A percentile compares a stretch with the other conserved stretches of the same genome.
phyloP scores from a whole-genome alignment of 768 basidiomycete species.

The Termitomyces eurrhizus region DNA sequence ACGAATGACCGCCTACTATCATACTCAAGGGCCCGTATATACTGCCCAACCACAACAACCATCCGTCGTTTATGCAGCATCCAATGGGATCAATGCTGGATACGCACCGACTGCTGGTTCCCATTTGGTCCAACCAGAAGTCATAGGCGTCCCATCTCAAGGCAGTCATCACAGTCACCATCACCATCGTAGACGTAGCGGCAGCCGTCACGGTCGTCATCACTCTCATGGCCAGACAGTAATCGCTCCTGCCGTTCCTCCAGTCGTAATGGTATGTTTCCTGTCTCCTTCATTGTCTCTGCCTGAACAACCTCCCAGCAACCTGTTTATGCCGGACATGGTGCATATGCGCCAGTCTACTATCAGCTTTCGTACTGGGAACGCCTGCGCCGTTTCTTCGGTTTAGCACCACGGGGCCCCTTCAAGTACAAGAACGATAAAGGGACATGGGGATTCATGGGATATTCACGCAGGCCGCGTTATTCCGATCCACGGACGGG shows the following conservation, averaged over 20 bases:
- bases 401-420: slow-evolving; percentile 36
- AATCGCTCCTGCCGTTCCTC: slow-evolving; percentile 16
- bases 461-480: slow-evolving; percentile 43
- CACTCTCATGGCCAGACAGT: slow-evolving; percentile 14
- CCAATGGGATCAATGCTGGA: slow-evolving; percentile 17
- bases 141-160: slow-evolving; percentile 16
- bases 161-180: slow-evolving; percentile 20
- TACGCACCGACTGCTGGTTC: slow-evolving; percentile 12
- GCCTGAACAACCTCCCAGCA: slow-evolving; percentile 18
- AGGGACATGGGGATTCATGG: slow-evolving; percentile 54
- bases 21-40: slow-evolving; percentile 30
- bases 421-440: slow-evolving; percentile 41
- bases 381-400: slow-evolving; percentile 52
- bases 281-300: neutral
- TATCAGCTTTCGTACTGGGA: slow-evolving; percentile 36
- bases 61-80: slow-evolving; percentile 27
- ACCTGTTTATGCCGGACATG: slow-evolving; percentile 25
- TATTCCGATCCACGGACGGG: slow-evolving; percentile 49
- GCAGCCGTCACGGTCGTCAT: slow-evolving; percentile 19
- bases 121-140: slow-evolving; percentile 13
- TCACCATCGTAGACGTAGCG: slow-evolving; percentile 13
- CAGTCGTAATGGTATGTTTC: slow-evolving; percentile 25
- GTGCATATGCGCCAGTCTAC: slow-evolving; percentile 10
- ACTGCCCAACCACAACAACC: slow-evolving; percentile 21
- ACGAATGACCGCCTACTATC: slow-evolving; percentile 31